Percentiles rank a stretch among this genome's conserved stretches.
These are phyloP conservation scores for Fusarium palustre DNA, from an alignment of 2,329 filamentous ascomycete genomes.

Conservation along the genomic window DNA sequence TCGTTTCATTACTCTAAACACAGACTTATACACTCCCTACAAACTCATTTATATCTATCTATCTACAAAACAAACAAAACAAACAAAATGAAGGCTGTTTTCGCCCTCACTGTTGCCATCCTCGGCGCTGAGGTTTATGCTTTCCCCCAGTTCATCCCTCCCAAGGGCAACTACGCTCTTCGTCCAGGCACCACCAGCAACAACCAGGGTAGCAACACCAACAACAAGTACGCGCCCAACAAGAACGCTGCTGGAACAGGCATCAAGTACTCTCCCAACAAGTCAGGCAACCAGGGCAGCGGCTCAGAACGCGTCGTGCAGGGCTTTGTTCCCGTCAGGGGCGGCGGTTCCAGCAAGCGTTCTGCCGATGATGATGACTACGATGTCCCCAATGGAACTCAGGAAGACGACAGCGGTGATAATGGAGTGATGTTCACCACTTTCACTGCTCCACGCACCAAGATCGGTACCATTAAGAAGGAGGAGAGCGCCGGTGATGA, in stretches of 20 bases:
- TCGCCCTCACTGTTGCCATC: slow-evolving; percentile 14
- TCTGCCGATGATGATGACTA: background rate
- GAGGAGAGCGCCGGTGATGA: background rate
- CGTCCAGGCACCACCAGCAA: background rate
- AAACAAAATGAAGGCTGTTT: slow-evolving; percentile 11
- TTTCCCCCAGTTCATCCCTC: background rate
- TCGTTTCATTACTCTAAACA: background rate
- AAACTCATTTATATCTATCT: background rate
- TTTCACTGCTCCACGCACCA: background rate
- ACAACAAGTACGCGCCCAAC: background rate
- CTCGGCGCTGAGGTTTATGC: slow-evolving; percentile 15
- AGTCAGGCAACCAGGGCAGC: background rate
- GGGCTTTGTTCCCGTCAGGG: slow-evolving; percentile 7
- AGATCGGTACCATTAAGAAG: slow-evolving; percentile 5
- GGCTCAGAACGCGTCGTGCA: background rate
- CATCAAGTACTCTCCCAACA: slow-evolving; percentile 4
- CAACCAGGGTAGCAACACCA: background rate
- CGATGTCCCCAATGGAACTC: background rate
- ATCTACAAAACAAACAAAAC: background rate
- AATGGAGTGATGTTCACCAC: background rate
- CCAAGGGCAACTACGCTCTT: slow-evolving; percentile 20
- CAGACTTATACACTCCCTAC: background rate
- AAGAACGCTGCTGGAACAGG: slow-evolving; percentile 3
- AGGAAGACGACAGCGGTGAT: background rate
- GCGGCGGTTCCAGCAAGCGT: background rate